These are phyloP conservation scores for Coemansia sp. DNA, from an alignment of 192 early-diverging fungal species.

Conservation along the genomic window DNA sequence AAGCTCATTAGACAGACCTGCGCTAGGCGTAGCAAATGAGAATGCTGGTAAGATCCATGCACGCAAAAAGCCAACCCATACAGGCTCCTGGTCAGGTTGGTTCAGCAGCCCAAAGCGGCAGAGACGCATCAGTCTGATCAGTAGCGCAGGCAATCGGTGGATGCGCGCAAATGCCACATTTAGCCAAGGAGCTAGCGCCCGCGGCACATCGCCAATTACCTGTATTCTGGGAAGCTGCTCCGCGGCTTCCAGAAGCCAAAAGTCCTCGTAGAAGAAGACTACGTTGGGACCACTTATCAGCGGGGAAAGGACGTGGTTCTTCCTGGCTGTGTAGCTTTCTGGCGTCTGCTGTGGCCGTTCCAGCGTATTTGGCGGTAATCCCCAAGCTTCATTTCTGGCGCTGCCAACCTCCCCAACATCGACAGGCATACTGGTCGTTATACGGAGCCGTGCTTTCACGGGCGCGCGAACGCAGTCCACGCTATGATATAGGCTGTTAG, in stretches of 20 bases:
- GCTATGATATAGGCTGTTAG: conserved; percentile 18
- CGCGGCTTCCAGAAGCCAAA: conserved; percentile 39
- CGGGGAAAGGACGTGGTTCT: conserved; percentile 28
- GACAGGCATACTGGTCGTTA: neutral
- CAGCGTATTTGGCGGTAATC: neutral
- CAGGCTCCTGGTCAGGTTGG: conserved; percentile 5
- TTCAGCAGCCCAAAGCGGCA: conserved; percentile 31
- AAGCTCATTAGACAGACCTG: conserved; percentile 49
- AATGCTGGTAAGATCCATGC: conserved; percentile 48
- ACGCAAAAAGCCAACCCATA: conserved; percentile 35
- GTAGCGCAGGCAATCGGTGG: conserved; percentile 21
- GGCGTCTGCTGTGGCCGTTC: neutral
- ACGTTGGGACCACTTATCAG: conserved; percentile 24
- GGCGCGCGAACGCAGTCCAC: conserved; percentile 41
- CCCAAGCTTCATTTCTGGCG: conserved; percentile 9
- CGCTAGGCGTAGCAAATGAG: conserved; percentile 32
- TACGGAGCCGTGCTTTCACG: conserved; percentile 10
- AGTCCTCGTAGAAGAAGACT: conserved; percentile 49
- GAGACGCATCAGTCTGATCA: conserved; percentile 39
- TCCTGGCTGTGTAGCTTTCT: neutral
- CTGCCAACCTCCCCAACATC: neutral
- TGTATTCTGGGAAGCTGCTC: conserved; percentile 14
- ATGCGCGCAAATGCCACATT: conserved; percentile 38
- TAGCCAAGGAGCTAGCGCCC: conserved; percentile 46
- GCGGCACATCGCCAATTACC: conserved; percentile 23